Evolutionary conservation across 176 grass and related monocot species (phyloP).

Genomic region (Hordeum vulgare): MorexV3_pseudomolecules_assembly NC_058520.1:104441530-104442029

Average conservation of each 20-base stretch:
- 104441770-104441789: conserved; percentile 64
- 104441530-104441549: too few relatives aligned
- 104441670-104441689: neutral
- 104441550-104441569: too few relatives aligned
- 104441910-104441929: neutral
- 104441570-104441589: neutral
- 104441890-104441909: neutral
- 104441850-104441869: conserved; percentile 53
- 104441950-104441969: too few relatives aligned
- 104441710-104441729: conserved; percentile 69
- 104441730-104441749: conserved; percentile 90
- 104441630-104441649: neutral
- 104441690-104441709: conserved; percentile 54
- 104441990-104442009: conserved; percentile 50
- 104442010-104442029: conserved; percentile 56
- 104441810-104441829: conserved; percentile 61
- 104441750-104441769: conserved; percentile 28
- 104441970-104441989: conserved; percentile 50
- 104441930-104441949: neutral
- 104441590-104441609: neutral
- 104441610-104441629: neutral
- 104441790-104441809: conserved; percentile 39
- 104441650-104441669: neutral
- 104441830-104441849: conserved; percentile 98
- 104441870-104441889: conserved; percentile 19